These are phyloP conservation scores for Dryas alaskensis DNA, from an alignment of 306 rosid genomes.

Conservation along the genomic window DNA sequence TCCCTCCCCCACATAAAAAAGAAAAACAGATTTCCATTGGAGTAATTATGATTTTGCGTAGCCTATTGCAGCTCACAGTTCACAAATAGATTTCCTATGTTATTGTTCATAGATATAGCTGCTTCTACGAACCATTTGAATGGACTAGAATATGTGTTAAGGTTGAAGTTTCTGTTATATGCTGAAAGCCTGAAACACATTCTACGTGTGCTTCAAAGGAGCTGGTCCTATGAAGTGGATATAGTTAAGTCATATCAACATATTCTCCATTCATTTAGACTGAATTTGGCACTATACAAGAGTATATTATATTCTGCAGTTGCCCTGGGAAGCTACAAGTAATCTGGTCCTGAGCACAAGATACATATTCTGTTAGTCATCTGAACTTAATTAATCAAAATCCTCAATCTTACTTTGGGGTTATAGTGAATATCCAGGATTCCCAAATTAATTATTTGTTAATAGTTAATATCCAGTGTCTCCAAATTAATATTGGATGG, in stretches of 20 bases:
- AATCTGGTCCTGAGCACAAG: not conserved
- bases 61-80: not conserved
- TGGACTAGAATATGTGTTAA: not conserved
- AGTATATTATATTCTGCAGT: not conserved
- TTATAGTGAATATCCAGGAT: too few relatives aligned
- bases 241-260: not conserved
- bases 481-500: not conserved
- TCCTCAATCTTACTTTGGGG: too few relatives aligned
- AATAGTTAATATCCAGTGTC: too few relatives aligned
- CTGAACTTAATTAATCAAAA: not conserved
- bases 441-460: too few relatives aligned
- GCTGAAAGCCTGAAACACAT: not conserved
- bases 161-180: not conserved
- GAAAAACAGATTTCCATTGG: not conserved
- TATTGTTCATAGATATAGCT: not conserved
- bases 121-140: not conserved
- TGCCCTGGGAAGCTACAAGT: not conserved
- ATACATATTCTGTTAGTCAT: constrained; percentile 1
- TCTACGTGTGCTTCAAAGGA: not conserved
- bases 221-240: not conserved
- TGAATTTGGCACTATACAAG: not conserved
- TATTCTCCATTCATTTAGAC: not conserved
- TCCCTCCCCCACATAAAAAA: not conserved
- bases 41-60: not conserved
- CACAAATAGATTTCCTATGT: too few relatives aligned